These are phyloP conservation scores for Amyloporia xantha DNA, from an alignment of 768 basidiomycete species.

Conservation along the genomic window DNA sequence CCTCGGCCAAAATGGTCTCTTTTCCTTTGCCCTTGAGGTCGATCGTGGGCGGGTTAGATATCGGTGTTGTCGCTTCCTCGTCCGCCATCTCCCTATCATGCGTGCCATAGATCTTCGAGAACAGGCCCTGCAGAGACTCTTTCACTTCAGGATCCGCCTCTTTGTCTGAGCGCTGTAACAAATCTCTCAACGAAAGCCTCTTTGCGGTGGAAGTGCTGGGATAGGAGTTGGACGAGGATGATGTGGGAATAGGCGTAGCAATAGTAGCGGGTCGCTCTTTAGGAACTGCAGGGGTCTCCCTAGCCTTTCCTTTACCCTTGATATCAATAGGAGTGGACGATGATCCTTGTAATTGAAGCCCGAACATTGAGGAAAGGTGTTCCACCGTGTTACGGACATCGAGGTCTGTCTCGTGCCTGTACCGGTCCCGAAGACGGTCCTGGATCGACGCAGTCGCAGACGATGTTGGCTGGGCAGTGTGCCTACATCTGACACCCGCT, in stretches of 20 bases:
- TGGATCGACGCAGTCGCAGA: not conserved
- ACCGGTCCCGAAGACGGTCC: not conserved
- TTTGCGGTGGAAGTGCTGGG: not conserved
- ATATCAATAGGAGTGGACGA: constrained; percentile 2
- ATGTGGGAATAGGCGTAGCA: not conserved
- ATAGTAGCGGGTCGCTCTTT: too few relatives aligned
- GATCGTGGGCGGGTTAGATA: not conserved
- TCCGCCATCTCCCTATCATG: not conserved
- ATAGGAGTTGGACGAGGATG: not conserved
- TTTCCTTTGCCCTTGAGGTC: constrained; percentile 4
- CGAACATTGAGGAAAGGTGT: constrained; percentile 1
- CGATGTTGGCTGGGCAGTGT: too few relatives aligned
- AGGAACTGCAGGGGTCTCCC: constrained; percentile 6
- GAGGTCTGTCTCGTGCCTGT: not conserved
- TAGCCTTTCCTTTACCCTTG: constrained; percentile 20
- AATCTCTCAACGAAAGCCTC: constrained; percentile 9
- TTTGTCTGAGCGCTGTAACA: constrained; percentile 11
- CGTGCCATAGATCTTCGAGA: constrained; percentile 12
- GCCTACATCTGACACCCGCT: too few relatives aligned
- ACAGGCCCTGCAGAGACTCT: constrained; percentile 9
- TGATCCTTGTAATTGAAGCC: not conserved
- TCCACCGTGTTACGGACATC: not conserved
- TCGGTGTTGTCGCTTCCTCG: not conserved
- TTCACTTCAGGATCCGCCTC: constrained; percentile 13
- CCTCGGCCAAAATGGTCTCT: not conserved